These are phyloP conservation scores for Ligustrum vulgare DNA, from an alignment of 257 asterid species.

Conservation along the genomic window DNA sequence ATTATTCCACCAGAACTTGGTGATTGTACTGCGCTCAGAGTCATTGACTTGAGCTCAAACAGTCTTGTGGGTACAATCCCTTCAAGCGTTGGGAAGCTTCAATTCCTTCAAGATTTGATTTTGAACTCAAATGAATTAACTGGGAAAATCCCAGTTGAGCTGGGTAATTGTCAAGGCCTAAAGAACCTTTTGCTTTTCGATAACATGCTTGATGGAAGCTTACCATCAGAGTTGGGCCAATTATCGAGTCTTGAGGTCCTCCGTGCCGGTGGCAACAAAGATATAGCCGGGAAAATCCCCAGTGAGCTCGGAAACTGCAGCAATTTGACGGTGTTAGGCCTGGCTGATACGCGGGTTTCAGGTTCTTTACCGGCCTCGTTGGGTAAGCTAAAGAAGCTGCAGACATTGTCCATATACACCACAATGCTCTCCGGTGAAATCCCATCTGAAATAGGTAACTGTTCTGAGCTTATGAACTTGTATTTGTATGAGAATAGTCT, in stretches of 20 bases:
- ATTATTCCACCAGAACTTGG: conserved; percentile 60
- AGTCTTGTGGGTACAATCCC: conserved; percentile 58
- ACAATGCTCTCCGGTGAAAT: conserved; percentile 71
- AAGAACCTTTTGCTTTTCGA: conserved; percentile 47
- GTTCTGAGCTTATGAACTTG: conserved; percentile 60
- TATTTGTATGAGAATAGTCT: conserved; percentile 60
- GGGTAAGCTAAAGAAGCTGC: conserved; percentile 53
- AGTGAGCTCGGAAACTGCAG: conserved; percentile 51
- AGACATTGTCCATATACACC: conserved; percentile 61
- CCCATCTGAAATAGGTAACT: conserved; percentile 61
- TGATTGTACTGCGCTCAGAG: conserved; percentile 38
- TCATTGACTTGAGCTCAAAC: conserved; percentile 58
- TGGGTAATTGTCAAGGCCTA: conserved; percentile 43
- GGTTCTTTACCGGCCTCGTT: conserved; percentile 58
- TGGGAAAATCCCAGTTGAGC: conserved; percentile 52
- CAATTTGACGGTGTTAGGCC: conserved; percentile 54
- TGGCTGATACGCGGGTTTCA: conserved; percentile 69
- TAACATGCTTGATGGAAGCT: conserved; percentile 55
- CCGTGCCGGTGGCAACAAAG: conserved; percentile 72
- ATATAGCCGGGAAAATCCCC: conserved; percentile 56
- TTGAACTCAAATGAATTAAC: conserved; percentile 55
- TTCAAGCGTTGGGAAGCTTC: conserved; percentile 43
- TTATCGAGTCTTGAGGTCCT: conserved; percentile 42
- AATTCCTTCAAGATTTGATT: conserved; percentile 45
- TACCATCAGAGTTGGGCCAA: conserved; percentile 55